phyloP scores from a whole-genome alignment of 2,329 filamentous ascomycete genomes.

The Phaeosphaeriaceae sp. region DNA sequence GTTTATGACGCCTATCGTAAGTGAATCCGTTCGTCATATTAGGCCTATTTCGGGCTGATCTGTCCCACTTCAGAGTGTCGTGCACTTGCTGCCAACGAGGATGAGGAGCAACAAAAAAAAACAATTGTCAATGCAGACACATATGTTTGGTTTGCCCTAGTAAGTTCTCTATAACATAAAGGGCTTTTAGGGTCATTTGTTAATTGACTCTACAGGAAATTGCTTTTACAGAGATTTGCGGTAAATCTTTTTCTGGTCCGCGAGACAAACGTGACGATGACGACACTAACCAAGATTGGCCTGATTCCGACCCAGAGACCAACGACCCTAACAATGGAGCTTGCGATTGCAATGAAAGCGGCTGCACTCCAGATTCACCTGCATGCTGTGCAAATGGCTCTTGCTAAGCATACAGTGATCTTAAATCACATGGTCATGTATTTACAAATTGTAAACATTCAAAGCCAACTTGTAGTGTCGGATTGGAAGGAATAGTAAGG shows the following conservation, averaged over 20 bases:
- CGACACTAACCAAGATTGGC: not conserved
- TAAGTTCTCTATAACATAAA: not conserved
- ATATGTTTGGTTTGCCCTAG: conserved; percentile 7
- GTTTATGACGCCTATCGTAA: conserved; percentile 5
- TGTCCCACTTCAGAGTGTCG: not conserved
- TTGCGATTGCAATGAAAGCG: conserved; percentile 4
- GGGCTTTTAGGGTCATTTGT: not conserved
- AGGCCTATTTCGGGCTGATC: not conserved
- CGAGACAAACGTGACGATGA: conserved; percentile 5
- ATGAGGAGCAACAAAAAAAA: not conserved
- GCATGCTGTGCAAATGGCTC: not conserved
- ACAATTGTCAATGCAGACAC: conserved; percentile 6
- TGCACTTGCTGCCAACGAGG: conserved; percentile 1
- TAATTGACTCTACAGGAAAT: conserved; percentile 1
- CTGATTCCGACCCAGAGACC: conserved; percentile 6
- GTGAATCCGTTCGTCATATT: not conserved
- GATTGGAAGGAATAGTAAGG: no score
- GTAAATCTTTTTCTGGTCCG: not conserved
- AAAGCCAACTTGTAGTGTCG: no score
- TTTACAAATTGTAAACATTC: no score
- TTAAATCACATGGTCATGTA: no score
- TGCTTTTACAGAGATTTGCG: conserved; percentile 5
- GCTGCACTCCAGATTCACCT: conserved; percentile 2
- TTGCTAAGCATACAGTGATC: not conserved
- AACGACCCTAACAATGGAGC: conserved; percentile 1